Evolutionary conservation across 2,329 filamentous ascomycete genomes (phyloP).

Genomic region (Lachnellula occidentalis): DNA sequence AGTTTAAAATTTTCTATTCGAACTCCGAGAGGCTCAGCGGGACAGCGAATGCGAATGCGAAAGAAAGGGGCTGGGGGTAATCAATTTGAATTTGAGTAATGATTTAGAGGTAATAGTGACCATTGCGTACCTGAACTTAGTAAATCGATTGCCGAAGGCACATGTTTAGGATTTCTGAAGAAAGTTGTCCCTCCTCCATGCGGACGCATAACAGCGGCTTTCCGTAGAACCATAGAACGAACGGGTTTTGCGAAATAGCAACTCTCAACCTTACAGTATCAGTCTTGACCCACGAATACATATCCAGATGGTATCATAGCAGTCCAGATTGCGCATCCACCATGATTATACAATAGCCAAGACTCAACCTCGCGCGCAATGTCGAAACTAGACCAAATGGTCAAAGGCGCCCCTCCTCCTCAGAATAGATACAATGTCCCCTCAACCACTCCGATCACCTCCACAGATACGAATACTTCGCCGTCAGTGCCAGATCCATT

Average conservation of each 20-base stretch:
- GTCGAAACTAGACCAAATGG: constrained; percentile 63
- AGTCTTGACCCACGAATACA: not conserved
- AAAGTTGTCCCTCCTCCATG: too few relatives aligned
- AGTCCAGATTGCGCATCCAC: not conserved
- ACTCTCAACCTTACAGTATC: too few relatives aligned
- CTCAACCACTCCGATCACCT: constrained; percentile 36
- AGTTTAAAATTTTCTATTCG: not conserved
- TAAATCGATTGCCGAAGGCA: too few relatives aligned
- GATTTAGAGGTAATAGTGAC: too few relatives aligned
- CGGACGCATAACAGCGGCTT: not conserved
- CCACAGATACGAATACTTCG: constrained; percentile 29
- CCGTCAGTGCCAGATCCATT: constrained; percentile 29
- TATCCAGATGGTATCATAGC: not conserved
- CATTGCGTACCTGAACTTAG: too few relatives aligned
- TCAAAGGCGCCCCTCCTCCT: constrained; percentile 78
- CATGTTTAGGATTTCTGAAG: too few relatives aligned
- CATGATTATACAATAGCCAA: constrained; percentile 18
- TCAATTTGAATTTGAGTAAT: too few relatives aligned
- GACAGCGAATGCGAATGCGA: not conserved
- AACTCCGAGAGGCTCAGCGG: not conserved
- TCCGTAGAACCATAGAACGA: too few relatives aligned
- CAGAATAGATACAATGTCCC: constrained; percentile 36
- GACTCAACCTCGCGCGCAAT: constrained; percentile 17
- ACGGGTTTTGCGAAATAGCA: too few relatives aligned
- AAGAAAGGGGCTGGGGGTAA: not conserved